A percentile compares a stretch with the other conserved stretches of the same genome.
phyloP scores from a whole-genome alignment of 306 rosid species.

The Medicago lupulina region DNA sequence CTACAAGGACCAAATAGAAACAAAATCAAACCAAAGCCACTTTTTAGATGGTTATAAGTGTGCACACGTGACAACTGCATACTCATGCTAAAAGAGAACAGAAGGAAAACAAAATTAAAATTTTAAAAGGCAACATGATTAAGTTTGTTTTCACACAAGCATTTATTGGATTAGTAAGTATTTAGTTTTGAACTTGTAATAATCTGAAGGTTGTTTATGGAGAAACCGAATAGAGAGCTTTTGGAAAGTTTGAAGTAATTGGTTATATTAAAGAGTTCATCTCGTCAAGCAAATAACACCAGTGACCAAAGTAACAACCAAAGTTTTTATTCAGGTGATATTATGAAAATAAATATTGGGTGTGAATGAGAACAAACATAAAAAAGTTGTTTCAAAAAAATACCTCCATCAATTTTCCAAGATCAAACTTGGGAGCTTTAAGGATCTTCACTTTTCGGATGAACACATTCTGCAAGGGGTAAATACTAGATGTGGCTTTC shows the following conservation, averaged over 20 bases:
- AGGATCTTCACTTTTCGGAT: conserved; percentile 89
- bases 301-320: too few species aligned
- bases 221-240: too few species aligned
- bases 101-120: too few species aligned
- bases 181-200: neutral
- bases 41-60: neutral
- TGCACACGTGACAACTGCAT: neutral
- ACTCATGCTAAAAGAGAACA: neutral
- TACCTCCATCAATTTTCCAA: conserved; percentile 96
- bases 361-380: neutral
- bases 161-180: neutral
- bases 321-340: too few species aligned
- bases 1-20: conserved; percentile 43
- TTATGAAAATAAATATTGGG: too few species aligned
- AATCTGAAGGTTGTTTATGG: too few species aligned
- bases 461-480: conserved; percentile 84
- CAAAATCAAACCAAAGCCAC: neutral
- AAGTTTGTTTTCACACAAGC: neutral
- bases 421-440: conserved; percentile 96
- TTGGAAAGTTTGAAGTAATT: too few species aligned
- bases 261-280: too few species aligned
- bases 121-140: too few species aligned
- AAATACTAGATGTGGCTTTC: conserved; percentile 81
- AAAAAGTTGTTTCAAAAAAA: neutral
- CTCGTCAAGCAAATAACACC: too few species aligned